Percentiles rank a stretch among this genome's conserved stretches.
phyloP scores from a whole-genome alignment of 2,329 filamentous ascomycete genomes.

The Pseudocercospora crystallina region DNA sequence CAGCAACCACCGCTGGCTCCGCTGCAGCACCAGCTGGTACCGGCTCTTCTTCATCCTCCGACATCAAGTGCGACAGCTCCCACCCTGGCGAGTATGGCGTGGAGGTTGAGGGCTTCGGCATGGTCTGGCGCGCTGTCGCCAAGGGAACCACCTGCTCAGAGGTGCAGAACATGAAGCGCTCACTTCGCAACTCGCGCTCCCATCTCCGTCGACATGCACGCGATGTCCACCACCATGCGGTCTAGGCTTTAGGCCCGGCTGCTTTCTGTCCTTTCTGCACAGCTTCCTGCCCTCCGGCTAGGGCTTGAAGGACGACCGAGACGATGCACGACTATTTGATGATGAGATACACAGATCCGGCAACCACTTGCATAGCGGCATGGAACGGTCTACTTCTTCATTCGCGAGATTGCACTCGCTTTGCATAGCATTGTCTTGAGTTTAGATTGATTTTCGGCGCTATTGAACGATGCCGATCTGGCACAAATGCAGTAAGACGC shows the following conservation, averaged over 20 bases:
- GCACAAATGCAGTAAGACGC: no score
- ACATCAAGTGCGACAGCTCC: slow-evolving; percentile 13
- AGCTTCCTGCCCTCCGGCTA: neutral
- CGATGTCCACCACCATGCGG: neutral
- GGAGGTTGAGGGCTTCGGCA: slow-evolving; percentile 41
- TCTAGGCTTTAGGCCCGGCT: slow-evolving; percentile 2
- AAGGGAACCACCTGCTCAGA: slow-evolving; percentile 39
- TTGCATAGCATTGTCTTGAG: no score
- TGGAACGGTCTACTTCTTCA: no score
- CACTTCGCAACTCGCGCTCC: slow-evolving; percentile 2
- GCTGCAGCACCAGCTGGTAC: slow-evolving; percentile 12
- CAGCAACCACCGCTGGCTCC: slow-evolving; percentile 10
- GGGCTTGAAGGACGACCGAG: neutral
- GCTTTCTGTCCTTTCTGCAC: neutral
- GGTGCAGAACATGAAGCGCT: slow-evolving; percentile 36
- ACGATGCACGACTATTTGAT: neutral
- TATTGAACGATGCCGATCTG: no score
- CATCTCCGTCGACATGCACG: slow-evolving; percentile 17
- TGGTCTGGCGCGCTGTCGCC: slow-evolving; percentile 44
- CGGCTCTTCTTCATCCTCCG: slow-evolving; percentile 5
- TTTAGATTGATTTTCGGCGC: no score
- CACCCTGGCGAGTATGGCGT: slow-evolving; percentile 41
- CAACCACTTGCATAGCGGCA: no score
- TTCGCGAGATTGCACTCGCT: no score
- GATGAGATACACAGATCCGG: neutral